Percentiles rank a stretch among this genome's conserved stretches.
phyloP scores from a whole-genome alignment of 2,329 filamentous ascomycete species.

The Alternaria angustiovoidea region DNA sequence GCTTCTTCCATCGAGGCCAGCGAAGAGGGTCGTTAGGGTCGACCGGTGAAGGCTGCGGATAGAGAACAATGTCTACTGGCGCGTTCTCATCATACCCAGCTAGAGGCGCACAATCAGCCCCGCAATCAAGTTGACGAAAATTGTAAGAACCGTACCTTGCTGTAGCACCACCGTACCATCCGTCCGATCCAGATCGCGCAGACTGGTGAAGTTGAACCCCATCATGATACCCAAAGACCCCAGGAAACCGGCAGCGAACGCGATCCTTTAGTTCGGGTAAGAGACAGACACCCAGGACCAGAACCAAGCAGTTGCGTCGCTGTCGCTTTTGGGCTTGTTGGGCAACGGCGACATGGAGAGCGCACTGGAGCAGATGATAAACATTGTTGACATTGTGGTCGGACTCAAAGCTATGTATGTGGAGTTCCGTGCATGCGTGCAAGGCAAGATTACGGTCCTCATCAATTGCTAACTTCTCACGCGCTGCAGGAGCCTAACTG shows the following conservation, averaged over 20 bases:
- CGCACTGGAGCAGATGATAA: not conserved
- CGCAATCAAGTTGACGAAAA: not conserved
- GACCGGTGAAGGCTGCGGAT: constrained; percentile 58
- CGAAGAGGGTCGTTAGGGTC: constrained; percentile 60
- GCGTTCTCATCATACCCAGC: constrained; percentile 1
- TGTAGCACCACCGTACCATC: constrained; percentile 52
- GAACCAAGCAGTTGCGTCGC: constrained; percentile 19
- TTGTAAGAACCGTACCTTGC: constrained; percentile 19
- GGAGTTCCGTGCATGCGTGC: constrained; percentile 4
- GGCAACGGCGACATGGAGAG: constrained; percentile 18
- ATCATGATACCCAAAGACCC: constrained; percentile 24
- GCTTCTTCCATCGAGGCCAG: constrained; percentile 59
- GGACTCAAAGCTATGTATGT: constrained; percentile 6
- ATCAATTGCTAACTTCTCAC: not conserved
- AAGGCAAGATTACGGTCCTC: not conserved
- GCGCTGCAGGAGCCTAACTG: not conserved
- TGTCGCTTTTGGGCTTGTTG: constrained; percentile 12
- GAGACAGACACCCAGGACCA: constrained; percentile 25
- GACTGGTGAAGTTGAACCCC: constrained; percentile 42
- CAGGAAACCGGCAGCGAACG: not conserved
- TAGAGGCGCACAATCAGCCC: constrained; percentile 3
- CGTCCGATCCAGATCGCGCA: constrained; percentile 49
- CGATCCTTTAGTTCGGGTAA: constrained; percentile 21
- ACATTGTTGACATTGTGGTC: constrained; percentile 13
- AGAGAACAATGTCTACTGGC: constrained; percentile 48